Percentiles rank a stretch among this genome's conserved stretches.
These are phyloP conservation scores for Metschnikowia baotianmanensis DNA, from an alignment of 805 yeast species.

Conservation along the genomic window DNA sequence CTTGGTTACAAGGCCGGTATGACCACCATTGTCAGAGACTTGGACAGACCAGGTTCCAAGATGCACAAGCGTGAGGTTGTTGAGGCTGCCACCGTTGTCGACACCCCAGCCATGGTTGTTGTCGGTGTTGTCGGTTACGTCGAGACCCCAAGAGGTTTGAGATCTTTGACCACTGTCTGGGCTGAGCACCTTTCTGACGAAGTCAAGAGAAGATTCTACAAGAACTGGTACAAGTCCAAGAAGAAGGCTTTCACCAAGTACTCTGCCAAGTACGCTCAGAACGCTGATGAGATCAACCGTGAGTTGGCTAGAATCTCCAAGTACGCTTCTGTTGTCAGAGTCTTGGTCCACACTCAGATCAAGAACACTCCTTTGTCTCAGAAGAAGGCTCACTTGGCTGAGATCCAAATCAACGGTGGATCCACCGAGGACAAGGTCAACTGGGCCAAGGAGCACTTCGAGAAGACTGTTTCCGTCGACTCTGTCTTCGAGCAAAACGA, in stretches of 20 bases:
- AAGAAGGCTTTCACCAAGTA: constrained; percentile 99
- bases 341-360: constrained; percentile 98
- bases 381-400: constrained; percentile 99
- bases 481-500: constrained; percentile 98
- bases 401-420: constrained; percentile 99
- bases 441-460: constrained; percentile 99
- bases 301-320: constrained; percentile 98
- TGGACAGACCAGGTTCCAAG: constrained; percentile 99
- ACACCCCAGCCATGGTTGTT: constrained; percentile 98
- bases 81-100: constrained; percentile 99
- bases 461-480: constrained; percentile 95
- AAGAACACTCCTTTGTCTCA: constrained; percentile 98
- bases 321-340: constrained; percentile 98
- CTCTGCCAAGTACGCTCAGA: constrained; percentile 96
- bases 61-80: constrained; percentile 99
- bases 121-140: constrained; percentile 99
- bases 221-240: constrained; percentile 99
- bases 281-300: constrained; percentile 83
- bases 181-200: constrained; percentile 99
- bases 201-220: constrained; percentile 99
- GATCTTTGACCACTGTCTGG: constrained; percentile 99
- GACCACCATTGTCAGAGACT: constrained; percentile 99
- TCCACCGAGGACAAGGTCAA: constrained; percentile 94
- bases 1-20: constrained; percentile 99
- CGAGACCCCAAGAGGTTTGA: constrained; percentile 99